Evolutionary conservation across 129 eudicot species (phyloP), one percentile per base, ranked within the genome.

Genomic region (Flaveria sonorensis): DNA sequence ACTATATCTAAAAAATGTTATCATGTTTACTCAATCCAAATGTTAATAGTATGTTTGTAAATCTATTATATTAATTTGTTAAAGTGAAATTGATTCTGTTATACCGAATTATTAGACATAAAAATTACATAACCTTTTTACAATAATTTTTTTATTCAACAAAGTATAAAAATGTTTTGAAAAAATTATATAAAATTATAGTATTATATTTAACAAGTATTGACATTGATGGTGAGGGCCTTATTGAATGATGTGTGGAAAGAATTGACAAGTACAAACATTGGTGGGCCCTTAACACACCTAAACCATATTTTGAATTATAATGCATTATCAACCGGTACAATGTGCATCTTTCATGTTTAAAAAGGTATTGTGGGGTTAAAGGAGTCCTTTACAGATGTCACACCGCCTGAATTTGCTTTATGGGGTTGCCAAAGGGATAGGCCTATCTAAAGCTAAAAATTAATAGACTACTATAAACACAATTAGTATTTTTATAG

Each of bases 251-350:
- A 76, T 76, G 86, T 75, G 64, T 77, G 68, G 78, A 86, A 86
- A 84, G 85, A 82, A 73, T 81, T 80, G 88, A 76, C 90, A 89
- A 89, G 90, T 89, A 89, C 90, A 86, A 75, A 80, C 77, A 60
- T 46, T 50, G 77, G 82, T 78, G 77, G 79, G 64, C 63, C 82
- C 77, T 30, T 53, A 23, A 57, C 28, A 67, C 66, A 63, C 85
- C 76, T 65, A 82, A 77, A 53, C 74, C 82, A 78, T 78, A 70
- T 30, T 70, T 78, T 20, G 45, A 70, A 70, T 59, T 70, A 21
- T 43, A 1, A 30, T 78, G 82, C 70, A 55, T n/a, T 60, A 28
- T 47, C 13, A 16, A 62, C 63, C 62, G 71, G 83, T 71, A 61
- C 56, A 23, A 16, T 62, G 26, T 53, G 83, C 72, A 72, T 71